Evolutionary conservation across 2,329 filamentous ascomycete genomes (phyloP), one percentile per base, ranked within the genome.

Genomic region (Zalaria sp.): DNA sequence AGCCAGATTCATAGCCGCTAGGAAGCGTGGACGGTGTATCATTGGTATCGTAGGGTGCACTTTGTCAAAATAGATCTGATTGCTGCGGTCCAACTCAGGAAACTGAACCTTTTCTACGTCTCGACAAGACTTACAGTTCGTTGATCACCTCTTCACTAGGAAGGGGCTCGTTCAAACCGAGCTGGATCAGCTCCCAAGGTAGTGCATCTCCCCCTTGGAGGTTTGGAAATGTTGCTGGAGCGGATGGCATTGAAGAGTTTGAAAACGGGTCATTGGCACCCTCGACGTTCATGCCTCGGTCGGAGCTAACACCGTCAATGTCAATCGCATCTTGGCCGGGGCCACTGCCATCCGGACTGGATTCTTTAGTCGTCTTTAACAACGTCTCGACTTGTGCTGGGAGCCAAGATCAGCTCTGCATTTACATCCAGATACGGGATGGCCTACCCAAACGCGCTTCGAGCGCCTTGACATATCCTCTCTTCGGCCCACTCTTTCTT

Each of bases 401-500:
- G 10, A 10, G n/a, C 37, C 37, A 43, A 32, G 25, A 31, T 18
- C 18, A 18, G 18, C 18, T 18, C 18, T 18, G 18, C 18, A 18
- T 10, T 35, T 4, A 40, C 27, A 25, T 39, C 28, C 46, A 38
- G 46, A 49, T 42, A 35, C 39, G 9, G n/a, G 26, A 32, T 27
- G 11, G 66, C 82, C 66, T 71, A 93, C 87, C 88, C 56, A 98
- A 66, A 59, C 91, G 77, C 59, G 93, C 88, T 63, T 96, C 91
- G 51, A 96, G 65, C 45, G 87, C 81, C 68, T 94, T 94, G 47
- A 94, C 88, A 58, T 95, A 94, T 53, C 88, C 88, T 57, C 88
- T 75, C 68, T 94, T 94, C 2, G 88, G 88, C 3, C 88, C 88
- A 59, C 87, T 93, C 75, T 94, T 94, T 65, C 86, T 84, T 58